phyloP scores from a whole-genome alignment of 345 rosid genomes.

The Stellera chamaejasme region DNA sequence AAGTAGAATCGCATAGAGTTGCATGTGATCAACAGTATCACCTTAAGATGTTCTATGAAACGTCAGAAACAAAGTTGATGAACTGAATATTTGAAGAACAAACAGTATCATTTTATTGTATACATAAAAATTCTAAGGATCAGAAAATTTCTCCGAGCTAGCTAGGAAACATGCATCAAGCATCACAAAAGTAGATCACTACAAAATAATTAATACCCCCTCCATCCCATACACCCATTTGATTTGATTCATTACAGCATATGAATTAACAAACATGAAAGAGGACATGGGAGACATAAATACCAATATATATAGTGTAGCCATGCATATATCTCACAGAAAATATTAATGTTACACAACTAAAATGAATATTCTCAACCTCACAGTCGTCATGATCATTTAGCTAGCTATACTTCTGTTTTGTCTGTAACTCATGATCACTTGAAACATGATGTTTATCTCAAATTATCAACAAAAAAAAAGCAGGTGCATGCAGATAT shows the following conservation, averaged over 20 bases:
- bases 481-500: constrained; percentile 11
- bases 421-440: constrained; percentile 18
- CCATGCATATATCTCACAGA: not conserved
- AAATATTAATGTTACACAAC: constrained; percentile 6
- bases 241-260: constrained; percentile 8
- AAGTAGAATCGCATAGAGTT: not conserved
- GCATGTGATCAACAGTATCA: no score
- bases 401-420: constrained; percentile 2
- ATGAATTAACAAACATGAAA: constrained; percentile 7
- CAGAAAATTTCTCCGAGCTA: no score
- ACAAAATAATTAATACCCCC: no score
- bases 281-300: constrained; percentile 15
- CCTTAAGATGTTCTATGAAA: no score
- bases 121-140: no score
- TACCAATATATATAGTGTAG: not conserved
- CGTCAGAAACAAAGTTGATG: no score
- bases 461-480: constrained; percentile 3
- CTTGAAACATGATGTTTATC: constrained; percentile 2
- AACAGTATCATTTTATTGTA: no score
- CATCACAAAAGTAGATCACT: no score
- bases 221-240: not conserved
- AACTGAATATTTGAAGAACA: no score
- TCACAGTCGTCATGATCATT: not conserved
- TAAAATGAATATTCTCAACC: constrained; percentile 3
- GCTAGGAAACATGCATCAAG: no score